Evolutionary conservation across 1,284 basidiomycete genomes (phyloP).

Genomic region (Caloboletus inedulis): DNA sequence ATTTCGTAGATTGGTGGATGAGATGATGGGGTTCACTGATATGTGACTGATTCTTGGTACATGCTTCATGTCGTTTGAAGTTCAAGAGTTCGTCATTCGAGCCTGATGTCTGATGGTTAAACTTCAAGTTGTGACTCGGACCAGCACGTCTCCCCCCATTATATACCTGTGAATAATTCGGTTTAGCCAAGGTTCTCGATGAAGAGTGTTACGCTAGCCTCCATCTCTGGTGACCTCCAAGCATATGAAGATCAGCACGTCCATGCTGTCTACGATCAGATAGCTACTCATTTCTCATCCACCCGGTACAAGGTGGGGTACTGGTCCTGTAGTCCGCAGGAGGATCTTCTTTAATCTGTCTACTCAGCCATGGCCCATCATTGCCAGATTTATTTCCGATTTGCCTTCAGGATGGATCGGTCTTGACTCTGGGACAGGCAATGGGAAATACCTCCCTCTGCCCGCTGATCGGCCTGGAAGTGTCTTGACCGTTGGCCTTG

Average conservation of each 20-base stretch:
- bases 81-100: not conserved
- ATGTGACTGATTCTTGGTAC: conserved; percentile 9
- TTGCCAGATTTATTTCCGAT: conserved; percentile 74
- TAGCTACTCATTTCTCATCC: conserved; percentile 89
- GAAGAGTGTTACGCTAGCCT: conserved; percentile 35
- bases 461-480: conserved; percentile 54
- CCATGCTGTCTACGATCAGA: conserved; percentile 85
- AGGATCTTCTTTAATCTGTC: conserved; percentile 1
- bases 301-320: conserved; percentile 85
- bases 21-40: conserved; percentile 63
- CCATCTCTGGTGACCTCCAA: conserved; percentile 44
- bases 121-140: not conserved
- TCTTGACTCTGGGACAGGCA: conserved; percentile 94
- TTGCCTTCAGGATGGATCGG: conserved; percentile 81
- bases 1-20: conserved; percentile 65
- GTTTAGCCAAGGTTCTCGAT: conserved; percentile 9
- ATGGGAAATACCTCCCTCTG: conserved; percentile 92
- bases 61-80: not conserved
- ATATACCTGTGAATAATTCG: not conserved
- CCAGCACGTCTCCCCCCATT: not conserved
- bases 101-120: not conserved
- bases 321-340: not conserved
- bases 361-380: conserved; percentile 89
- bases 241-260: conserved; percentile 75
- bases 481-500: conserved; percentile 77